phyloP scores from a whole-genome alignment of 306 rosid species.

The Quercus suber region DNA sequence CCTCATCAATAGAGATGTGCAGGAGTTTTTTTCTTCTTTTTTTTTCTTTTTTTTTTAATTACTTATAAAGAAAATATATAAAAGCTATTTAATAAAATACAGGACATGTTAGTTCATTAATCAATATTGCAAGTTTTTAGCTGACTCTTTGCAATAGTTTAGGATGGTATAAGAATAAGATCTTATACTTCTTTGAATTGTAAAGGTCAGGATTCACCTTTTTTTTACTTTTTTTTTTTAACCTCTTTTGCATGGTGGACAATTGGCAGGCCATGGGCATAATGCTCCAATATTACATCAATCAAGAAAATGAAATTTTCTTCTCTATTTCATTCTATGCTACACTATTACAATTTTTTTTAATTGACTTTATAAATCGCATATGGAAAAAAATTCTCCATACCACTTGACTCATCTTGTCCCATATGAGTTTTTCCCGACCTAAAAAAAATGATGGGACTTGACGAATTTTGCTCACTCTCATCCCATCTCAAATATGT shows the following conservation, averaged over 20 bases:
- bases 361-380: too few relatives aligned
- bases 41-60: too few relatives aligned
- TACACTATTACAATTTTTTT: too few relatives aligned
- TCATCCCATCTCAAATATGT: too few relatives aligned
- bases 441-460: too few relatives aligned
- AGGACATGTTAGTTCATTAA: too few relatives aligned
- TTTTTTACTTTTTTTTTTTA: too few relatives aligned
- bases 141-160: constrained; percentile 13
- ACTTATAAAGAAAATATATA: not conserved
- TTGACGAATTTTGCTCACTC: too few relatives aligned
- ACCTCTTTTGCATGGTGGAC: constrained; percentile 4
- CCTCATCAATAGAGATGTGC: not conserved
- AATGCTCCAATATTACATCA: not conserved
- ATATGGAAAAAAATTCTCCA: too few relatives aligned
- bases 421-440: too few relatives aligned
- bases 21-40: not conserved
- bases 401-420: too few relatives aligned
- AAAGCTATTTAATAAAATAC: not conserved
- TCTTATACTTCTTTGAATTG: constrained; percentile 26
- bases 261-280: not conserved
- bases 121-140: not conserved
- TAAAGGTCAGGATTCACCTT: constrained; percentile 15
- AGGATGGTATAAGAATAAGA: not conserved
- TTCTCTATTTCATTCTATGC: too few relatives aligned
- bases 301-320: not conserved